Conservation (phyloP, 768 basidiomycete genomes). For the Phlegmacium glaucopus region DNA sequence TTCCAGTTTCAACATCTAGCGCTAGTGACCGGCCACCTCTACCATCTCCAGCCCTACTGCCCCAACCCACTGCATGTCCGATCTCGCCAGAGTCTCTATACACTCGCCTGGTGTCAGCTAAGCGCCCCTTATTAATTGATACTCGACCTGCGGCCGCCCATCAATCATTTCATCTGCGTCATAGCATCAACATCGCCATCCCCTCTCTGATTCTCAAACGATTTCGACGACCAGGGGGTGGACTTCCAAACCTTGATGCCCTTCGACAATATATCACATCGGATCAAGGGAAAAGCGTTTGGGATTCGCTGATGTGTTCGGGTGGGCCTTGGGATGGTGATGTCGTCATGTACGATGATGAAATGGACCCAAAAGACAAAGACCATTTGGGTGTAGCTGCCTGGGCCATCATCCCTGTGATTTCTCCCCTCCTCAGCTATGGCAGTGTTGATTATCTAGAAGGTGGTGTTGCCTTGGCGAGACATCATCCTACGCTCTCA, state of each 20-base stretch:
- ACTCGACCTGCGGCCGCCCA: slow-evolving; percentile 71
- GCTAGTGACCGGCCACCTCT: slow-evolving; percentile 18
- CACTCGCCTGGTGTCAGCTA: slow-evolving; percentile 43
- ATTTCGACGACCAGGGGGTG: slow-evolving; percentile 65
- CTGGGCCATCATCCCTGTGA: slow-evolving; percentile 67
- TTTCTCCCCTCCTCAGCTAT: slow-evolving; percentile 53
- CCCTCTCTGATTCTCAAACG: slow-evolving; percentile 91
- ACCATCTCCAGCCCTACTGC: slow-evolving; percentile 18
- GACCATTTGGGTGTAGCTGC: slow-evolving; percentile 52
- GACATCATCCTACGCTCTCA: slow-evolving; percentile 53
- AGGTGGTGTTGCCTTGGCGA: slow-evolving; percentile 66
- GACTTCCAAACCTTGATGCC: slow-evolving; percentile 61
- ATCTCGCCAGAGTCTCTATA: slow-evolving; percentile 46
- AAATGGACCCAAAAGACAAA: slow-evolving; percentile 67
- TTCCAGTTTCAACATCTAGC: slow-evolving; percentile 20
- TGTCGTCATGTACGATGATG: slow-evolving; percentile 74
- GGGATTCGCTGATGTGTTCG: slow-evolving; percentile 59
- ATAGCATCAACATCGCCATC: slow-evolving; percentile 82
- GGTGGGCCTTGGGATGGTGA: slow-evolving; percentile 68
- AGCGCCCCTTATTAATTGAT: slow-evolving; percentile 74
- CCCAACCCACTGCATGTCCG: slow-evolving; percentile 25
- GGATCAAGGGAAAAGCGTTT: slow-evolving; percentile 63
- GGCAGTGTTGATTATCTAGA: slow-evolving; percentile 65
- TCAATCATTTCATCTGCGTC: slow-evolving; percentile 57
- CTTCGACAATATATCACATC: slow-evolving; percentile 83